phyloP scores from a whole-genome alignment of 2,329 filamentous ascomycete genomes.

The Dactylellina sp. region DNA sequence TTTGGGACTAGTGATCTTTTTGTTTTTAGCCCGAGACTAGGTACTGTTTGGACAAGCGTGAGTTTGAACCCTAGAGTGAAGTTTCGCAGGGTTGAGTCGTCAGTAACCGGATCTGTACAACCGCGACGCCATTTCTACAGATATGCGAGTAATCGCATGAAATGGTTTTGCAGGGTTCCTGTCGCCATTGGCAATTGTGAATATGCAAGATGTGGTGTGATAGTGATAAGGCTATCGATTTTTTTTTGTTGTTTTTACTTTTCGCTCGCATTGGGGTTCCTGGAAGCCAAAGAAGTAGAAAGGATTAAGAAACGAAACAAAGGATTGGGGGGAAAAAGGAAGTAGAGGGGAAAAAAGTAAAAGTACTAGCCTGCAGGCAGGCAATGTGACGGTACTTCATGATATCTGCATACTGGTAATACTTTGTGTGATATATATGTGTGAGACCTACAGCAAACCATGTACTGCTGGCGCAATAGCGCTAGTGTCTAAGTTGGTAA shows the following conservation, averaged over 20 bases:
- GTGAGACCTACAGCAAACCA: neutral
- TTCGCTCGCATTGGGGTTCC: too few species aligned
- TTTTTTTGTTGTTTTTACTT: neutral
- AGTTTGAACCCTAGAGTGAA: too few species aligned
- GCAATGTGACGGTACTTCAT: neutral
- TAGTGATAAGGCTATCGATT: neutral
- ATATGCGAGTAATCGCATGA: slow-evolving; percentile 8
- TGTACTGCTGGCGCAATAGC: neutral
- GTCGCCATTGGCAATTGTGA: too few species aligned
- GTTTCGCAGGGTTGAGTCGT: too few species aligned
- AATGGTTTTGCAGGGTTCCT: neutral
- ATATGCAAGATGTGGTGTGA: neutral
- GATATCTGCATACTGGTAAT: slow-evolving; percentile 1
- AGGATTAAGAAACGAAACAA: too few species aligned
- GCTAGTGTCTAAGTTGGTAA: slow-evolving; percentile 4
- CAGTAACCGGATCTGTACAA: too few species aligned
- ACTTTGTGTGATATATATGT: neutral
- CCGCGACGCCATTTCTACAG: too few species aligned
- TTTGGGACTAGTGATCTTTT: too few species aligned
- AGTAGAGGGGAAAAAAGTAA: neutral
- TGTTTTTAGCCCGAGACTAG: too few species aligned
- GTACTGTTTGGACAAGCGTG: too few species aligned
- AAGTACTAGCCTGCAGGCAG: neutral
- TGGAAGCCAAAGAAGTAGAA: too few species aligned
- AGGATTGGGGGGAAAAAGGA: too few species aligned